Evolutionary conservation across 352 stramenopile genomes (phyloP).

Genomic region (Phytophthora ramorum): DNA sequence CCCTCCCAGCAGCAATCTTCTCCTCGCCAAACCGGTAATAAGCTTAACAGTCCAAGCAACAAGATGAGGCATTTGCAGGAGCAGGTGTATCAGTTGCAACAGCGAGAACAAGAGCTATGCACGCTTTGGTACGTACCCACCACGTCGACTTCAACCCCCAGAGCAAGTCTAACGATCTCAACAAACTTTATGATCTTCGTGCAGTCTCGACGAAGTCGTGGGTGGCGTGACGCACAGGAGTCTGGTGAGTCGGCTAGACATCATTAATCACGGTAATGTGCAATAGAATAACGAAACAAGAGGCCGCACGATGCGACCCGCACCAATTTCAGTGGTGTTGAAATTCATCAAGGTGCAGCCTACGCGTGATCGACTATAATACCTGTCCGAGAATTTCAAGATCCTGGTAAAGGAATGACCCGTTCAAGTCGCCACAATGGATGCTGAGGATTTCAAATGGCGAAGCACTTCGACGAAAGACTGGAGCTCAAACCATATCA

Average conservation of each 20-base stretch:
- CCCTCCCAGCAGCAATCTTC: constrained; percentile 4
- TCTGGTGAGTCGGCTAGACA: constrained; percentile 7
- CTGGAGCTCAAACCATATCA: too few species aligned
- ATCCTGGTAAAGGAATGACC: too few species aligned
- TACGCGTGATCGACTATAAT: too few species aligned
- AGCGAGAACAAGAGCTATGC: constrained; percentile 88
- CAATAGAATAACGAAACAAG: too few species aligned
- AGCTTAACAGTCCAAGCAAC: constrained; percentile 17
- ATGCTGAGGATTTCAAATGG: too few species aligned
- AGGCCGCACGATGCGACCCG: too few species aligned
- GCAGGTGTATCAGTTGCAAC: constrained; percentile 74
- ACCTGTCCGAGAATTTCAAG: too few species aligned
- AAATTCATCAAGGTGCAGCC: too few species aligned
- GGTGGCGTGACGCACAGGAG: constrained; percentile 41
- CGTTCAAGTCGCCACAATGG: too few species aligned
- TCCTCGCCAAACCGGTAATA: constrained; percentile 5
- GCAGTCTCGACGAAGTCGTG: constrained; percentile 61
- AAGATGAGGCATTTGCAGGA: constrained; percentile 50
- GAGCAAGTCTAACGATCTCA: not conserved
- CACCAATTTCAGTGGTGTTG: too few species aligned
- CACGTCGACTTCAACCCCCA: not conserved
- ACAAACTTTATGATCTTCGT: not conserved
- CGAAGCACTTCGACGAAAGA: too few species aligned
- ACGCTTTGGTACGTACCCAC: constrained; percentile 61
- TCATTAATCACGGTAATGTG: not conserved